A percentile compares a stretch with the other conserved stretches of the same genome.
Conservation (phyloP, 768 basidiomycete genomes). For the Daedaleopsis nitida region DNA sequence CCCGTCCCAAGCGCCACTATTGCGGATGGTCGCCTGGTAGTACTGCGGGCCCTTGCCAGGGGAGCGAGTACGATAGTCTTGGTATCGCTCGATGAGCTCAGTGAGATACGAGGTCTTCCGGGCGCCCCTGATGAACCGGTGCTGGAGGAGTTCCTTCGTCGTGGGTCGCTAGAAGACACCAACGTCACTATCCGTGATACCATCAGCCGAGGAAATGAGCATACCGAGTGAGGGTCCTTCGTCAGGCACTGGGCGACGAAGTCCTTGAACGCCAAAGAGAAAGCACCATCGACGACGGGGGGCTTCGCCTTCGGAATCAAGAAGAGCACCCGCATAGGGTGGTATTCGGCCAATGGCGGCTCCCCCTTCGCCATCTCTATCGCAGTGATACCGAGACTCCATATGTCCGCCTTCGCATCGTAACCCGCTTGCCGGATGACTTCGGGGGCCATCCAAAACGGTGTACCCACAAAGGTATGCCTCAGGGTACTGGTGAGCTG, state of each 20-base stretch:
- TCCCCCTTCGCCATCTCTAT: conserved; percentile 99
- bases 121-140: conserved; percentile 87
- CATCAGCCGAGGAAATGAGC: conserved; percentile 23
- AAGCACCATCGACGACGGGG: conserved; percentile 85
- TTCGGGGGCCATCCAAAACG: conserved; percentile 99
- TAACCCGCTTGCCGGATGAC: conserved; percentile 98
- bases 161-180: conserved; percentile 69
- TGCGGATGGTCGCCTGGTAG: conserved; percentile 59
- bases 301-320: conserved; percentile 97
- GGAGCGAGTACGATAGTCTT: conserved; percentile 69
- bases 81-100: conserved; percentile 86
- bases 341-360: conserved; percentile 94
- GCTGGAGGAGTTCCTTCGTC: conserved; percentile 90
- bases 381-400: conserved; percentile 97
- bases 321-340: conserved; percentile 98
- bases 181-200: not conserved
- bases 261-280: conserved; percentile 87
- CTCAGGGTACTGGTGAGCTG: conserved; percentile 92
- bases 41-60: conserved; percentile 51
- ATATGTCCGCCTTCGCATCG: conserved; percentile 95
- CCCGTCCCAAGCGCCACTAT: conserved; percentile 69
- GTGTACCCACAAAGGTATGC: conserved; percentile 97
- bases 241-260: conserved; percentile 90
- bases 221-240: conserved; percentile 83
- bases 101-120: conserved; percentile 81